A percentile compares a stretch with the other conserved stretches of the same genome.
These are phyloP conservation scores for Hanseniaspora valbyensis DNA, from an alignment of 805 yeast species.

Conservation along the genomic window DNA sequence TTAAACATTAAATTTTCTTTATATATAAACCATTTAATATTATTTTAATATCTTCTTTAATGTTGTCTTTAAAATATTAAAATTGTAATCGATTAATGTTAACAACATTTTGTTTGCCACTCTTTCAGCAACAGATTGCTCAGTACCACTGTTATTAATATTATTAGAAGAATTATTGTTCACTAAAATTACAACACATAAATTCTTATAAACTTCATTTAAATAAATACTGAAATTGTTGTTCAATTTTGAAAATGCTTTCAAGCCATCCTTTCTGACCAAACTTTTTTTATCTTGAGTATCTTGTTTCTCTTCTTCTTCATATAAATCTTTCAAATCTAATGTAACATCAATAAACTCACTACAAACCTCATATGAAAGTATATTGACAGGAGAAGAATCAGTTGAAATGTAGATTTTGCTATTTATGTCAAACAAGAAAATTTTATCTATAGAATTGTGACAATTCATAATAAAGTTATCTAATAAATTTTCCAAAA, in stretches of 20 bases:
- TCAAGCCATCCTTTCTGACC: slow-evolving; percentile 32
- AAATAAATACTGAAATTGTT: slow-evolving; percentile 77
- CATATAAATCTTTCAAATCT: slow-evolving; percentile 66
- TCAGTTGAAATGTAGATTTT: slow-evolving; percentile 94
- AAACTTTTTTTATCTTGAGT: slow-evolving; percentile 10
- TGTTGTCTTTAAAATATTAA: slow-evolving; percentile 65
- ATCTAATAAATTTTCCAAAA: slow-evolving; percentile 78
- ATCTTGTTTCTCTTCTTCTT: slow-evolving; percentile 25
- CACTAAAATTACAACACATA: slow-evolving; percentile 80
- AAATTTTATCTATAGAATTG: slow-evolving; percentile 84
- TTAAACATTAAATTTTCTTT: no score
- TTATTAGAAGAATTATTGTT: slow-evolving; percentile 45
- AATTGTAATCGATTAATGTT: slow-evolving; percentile 79
- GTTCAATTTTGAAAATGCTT: slow-evolving; percentile 63
- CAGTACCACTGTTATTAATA: slow-evolving; percentile 32
- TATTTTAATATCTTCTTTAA: slow-evolving; percentile 50
- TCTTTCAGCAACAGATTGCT: not conserved
- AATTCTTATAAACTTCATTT: slow-evolving; percentile 84
- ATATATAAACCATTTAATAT: slow-evolving; percentile 16
- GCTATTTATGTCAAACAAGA: slow-evolving; percentile 80
- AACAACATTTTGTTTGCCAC: slow-evolving; percentile 25
- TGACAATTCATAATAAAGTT: slow-evolving; percentile 60
- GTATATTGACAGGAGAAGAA: slow-evolving; percentile 88
- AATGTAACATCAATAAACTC: slow-evolving; percentile 92
- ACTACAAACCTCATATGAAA: slow-evolving; percentile 91